Conservation (phyloP, 148 eudicot species). For the Beta vulgaris region DNA sequence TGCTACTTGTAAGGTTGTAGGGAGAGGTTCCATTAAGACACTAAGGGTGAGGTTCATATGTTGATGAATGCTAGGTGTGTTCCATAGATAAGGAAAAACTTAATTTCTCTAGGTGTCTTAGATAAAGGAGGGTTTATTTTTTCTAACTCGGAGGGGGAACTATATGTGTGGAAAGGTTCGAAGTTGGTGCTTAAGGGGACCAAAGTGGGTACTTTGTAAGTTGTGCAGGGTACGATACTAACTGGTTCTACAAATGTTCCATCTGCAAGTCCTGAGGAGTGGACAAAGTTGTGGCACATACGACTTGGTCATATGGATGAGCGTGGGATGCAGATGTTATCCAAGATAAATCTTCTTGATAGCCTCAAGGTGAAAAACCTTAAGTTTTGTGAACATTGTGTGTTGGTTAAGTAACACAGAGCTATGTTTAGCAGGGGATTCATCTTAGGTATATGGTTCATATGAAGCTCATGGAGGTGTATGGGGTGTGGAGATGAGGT, state of each 20-base stretch:
- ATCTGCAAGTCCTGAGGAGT: background rate
- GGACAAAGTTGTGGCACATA: constrained; percentile 2
- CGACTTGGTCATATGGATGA: too few relatives aligned
- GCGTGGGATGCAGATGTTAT: too few relatives aligned
- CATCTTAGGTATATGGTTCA: too few relatives aligned
- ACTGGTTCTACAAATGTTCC: constrained; percentile 3
- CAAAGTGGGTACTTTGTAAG: background rate
- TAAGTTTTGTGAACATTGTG: constrained; percentile 3
- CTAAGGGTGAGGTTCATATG: too few relatives aligned
- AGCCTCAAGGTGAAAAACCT: background rate
- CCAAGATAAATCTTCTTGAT: constrained; percentile 3
- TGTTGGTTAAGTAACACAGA: background rate
- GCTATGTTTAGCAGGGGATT: background rate
- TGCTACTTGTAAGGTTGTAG: too few relatives aligned
- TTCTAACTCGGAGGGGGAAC: too few relatives aligned
- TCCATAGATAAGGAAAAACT: constrained; percentile 5
- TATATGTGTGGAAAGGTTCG: too few relatives aligned
- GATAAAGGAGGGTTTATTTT: too few relatives aligned
- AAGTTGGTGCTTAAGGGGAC: background rate
- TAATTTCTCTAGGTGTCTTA: constrained; percentile 3
- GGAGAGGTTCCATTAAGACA: too few relatives aligned
- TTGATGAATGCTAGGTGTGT: too few relatives aligned
- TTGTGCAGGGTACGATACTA: background rate
- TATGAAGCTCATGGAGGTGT: too few relatives aligned
- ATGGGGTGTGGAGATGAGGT: too few relatives aligned